Base-by-base conservation (phyloP, 495 filamentous ascomycete genomes). In the Xanthoparmelia taractica region DNA sequence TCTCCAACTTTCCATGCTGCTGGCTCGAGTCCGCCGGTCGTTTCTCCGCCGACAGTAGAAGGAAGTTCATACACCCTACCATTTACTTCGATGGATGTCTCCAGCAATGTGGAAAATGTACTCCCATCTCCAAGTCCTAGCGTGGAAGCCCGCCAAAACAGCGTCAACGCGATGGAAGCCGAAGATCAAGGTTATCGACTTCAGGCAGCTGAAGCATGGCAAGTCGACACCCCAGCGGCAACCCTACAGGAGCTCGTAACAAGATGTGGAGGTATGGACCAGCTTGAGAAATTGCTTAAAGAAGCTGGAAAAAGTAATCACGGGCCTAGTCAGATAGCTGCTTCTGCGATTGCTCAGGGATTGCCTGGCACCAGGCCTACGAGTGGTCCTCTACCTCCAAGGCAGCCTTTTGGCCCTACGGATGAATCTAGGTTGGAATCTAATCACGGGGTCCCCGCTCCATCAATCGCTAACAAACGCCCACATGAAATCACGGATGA, bases 111-210 rank as follows among this genome's bases (percentile, higher is more conserved):
- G 17, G 58, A 60, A 7, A 66, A 64, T 5, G 33, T 81, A 31
- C 74, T 84, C 48, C 83, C 78, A 1, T 84, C 84, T 18, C 82
- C 83, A 47, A 76, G 80, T 23, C 78, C 80, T 5, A 85, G 79
- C 69, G 78, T 83, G 64, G 82, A 82, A 57, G 75, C 75, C 25
- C 82, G 77, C 64, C 78, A 77, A 37, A 71, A 63, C 8, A 63
- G 54, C 55, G 23, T 41, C 27, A 57, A 57, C 17, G 38, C 36
- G 38, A 40, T 58, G 33, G 66, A 66, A 13, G n/a, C 47, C 4
- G 63, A 65, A 37, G 43, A 57, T 20, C 58, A 67, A 25, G 29
- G 11, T 34, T 2, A 20, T 17, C 20, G 31, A 17, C 37, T 25
- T 52, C 55, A 31, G 17, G 27, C 25, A 25, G 13, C 29, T 31